phyloP scores from a whole-genome alignment of 371 early-diverging fungal genomes.

The Lichtheimia corymbifera region DNA sequence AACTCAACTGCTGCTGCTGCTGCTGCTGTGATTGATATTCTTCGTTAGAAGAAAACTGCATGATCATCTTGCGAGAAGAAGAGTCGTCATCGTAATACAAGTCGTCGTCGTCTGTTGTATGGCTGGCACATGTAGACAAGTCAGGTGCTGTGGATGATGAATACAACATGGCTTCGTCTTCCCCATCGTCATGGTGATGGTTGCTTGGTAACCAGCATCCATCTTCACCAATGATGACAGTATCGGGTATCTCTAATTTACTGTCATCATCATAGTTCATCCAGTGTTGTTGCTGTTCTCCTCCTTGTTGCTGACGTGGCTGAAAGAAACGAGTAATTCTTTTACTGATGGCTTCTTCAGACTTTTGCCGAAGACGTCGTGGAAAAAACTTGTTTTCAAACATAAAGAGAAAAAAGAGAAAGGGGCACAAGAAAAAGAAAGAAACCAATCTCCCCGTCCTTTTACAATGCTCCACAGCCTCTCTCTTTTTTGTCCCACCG shows the following conservation, averaged over 20 bases:
- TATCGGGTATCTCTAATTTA: too few species aligned
- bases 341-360: neutral
- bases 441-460: neutral
- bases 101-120: neutral
- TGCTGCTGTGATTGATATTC: neutral
- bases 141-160: neutral
- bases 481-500: neutral
- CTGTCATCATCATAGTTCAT: too few species aligned
- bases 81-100: neutral
- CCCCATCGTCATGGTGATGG: neutral
- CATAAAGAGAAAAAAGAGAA: neutral
- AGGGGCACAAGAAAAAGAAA: neutral
- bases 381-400: slow-evolving; percentile 1
- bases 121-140: neutral
- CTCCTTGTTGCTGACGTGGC: too few species aligned
- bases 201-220: too few species aligned
- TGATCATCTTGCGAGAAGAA: too few species aligned
- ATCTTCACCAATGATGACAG: too few species aligned
- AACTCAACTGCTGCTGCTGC: neutral
- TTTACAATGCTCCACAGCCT: neutral
- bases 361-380: neutral
- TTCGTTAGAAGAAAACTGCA: neutral
- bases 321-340: neutral
- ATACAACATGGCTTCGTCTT: neutral
- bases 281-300: neutral